Percentiles rank a stretch among this genome's conserved stretches.
These are phyloP conservation scores for Wickerhamomyces bovis DNA, from an alignment of 805 yeast species.

Conservation along the genomic window DNA sequence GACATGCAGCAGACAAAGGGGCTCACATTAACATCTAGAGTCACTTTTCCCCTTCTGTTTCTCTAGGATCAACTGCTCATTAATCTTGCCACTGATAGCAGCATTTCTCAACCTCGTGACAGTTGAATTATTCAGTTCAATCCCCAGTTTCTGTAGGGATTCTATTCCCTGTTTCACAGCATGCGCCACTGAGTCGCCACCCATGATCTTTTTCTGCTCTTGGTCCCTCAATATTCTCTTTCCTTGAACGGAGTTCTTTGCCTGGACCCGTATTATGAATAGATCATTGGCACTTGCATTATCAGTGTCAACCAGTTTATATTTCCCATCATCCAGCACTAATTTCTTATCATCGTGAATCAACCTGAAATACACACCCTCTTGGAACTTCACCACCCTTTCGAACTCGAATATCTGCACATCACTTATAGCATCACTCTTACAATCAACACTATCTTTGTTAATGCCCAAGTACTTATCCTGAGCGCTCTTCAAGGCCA, in stretches of 20 bases:
- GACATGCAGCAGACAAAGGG: too few species aligned
- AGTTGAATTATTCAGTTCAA: slow-evolving; percentile 17
- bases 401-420: slow-evolving; percentile 23
- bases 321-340: slow-evolving; percentile 1
- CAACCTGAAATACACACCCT: slow-evolving; percentile 4
- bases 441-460: slow-evolving; percentile 19
- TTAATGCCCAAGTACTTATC: slow-evolving; percentile 23
- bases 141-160: slow-evolving; percentile 12
- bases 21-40: slow-evolving; percentile 13
- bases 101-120: slow-evolving; percentile 14
- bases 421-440: slow-evolving; percentile 29
- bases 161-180: slow-evolving; percentile 22
- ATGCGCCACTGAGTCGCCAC: neutral
- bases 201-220: slow-evolving; percentile 2
- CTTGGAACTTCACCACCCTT: slow-evolving; percentile 4
- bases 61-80: slow-evolving; percentile 31
- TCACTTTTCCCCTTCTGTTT: slow-evolving; percentile 26
- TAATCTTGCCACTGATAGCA: slow-evolving; percentile 25
- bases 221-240: slow-evolving; percentile 10
- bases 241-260: slow-evolving; percentile 14
- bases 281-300: slow-evolving; percentile 2
- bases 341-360: slow-evolving; percentile 12
- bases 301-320: neutral
- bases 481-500: slow-evolving; percentile 25
- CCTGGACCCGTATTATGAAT: slow-evolving; percentile 13